Evolutionary conservation across 2,329 filamentous ascomycete genomes (phyloP).

Genomic region (Fusarium sp.): DNA sequence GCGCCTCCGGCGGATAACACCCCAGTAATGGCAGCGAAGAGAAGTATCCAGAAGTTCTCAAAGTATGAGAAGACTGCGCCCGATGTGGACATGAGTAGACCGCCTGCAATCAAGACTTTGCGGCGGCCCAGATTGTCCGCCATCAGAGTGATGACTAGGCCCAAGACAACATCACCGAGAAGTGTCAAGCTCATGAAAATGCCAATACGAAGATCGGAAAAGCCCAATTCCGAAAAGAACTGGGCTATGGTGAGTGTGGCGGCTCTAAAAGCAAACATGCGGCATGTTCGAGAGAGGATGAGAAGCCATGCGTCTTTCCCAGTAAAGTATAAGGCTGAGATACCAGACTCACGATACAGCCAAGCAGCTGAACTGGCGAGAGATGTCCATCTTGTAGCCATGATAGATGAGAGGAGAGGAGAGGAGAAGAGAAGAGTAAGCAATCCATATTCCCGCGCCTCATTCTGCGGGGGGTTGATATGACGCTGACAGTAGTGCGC

Average conservation of each 20-base stretch:
- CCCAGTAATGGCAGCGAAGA: constrained; percentile 66
- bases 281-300: constrained; percentile 53
- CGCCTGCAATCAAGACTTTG: constrained; percentile 62
- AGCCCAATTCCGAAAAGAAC: constrained; percentile 64
- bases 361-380: constrained; percentile 33
- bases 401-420: neutral
- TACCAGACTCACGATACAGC: constrained; percentile 58
- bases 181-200: constrained; percentile 72
- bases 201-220: constrained; percentile 67
- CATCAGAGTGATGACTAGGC: constrained; percentile 64
- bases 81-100: constrained; percentile 64
- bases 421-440: neutral
- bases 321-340: constrained; percentile 56
- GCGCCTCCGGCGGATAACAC: constrained; percentile 70
- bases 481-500: constrained; percentile 2
- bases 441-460: neutral
- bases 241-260: constrained; percentile 68
- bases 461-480: neutral
- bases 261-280: constrained; percentile 71
- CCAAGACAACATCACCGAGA: constrained; percentile 67
- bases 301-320: constrained; percentile 50
- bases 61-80: constrained; percentile 62
- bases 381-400: constrained; percentile 20
- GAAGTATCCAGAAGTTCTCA: constrained; percentile 67
- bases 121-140: constrained; percentile 67